These are phyloP conservation scores for Boletus sp. DNA, from an alignment of 768 basidiomycete species.

Conservation along the genomic window DNA sequence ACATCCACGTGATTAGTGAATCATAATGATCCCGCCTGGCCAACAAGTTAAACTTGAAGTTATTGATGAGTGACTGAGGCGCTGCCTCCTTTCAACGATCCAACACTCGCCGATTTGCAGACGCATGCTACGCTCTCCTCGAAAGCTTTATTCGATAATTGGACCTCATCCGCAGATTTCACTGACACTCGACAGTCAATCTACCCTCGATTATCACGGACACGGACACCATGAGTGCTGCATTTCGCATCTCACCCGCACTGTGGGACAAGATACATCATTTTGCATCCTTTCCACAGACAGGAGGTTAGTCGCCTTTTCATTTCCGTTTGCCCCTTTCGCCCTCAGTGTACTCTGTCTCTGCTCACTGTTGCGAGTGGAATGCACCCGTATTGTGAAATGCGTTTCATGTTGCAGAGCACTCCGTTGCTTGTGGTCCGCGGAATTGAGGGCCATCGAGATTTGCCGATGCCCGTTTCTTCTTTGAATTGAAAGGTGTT, in stretches of 20 bases:
- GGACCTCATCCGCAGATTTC: background rate
- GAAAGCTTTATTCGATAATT: background rate
- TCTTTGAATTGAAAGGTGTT: background rate
- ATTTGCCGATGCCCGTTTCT: background rate
- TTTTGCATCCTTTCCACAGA: constrained; percentile 90
- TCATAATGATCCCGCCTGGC: too few relatives aligned
- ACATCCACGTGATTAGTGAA: background rate
- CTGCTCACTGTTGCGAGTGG: background rate
- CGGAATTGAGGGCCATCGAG: background rate
- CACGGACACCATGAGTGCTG: constrained; percentile 33
- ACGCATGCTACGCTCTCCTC: constrained; percentile 6
- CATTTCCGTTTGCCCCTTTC: background rate
- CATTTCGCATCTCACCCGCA: constrained; percentile 70
- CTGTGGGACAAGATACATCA: constrained; percentile 92
- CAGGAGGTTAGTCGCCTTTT: constrained; percentile 59
- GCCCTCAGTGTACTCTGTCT: too few relatives aligned
- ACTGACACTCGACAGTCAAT: background rate
- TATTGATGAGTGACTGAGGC: background rate
- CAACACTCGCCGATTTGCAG: background rate
- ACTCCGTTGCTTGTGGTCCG: background rate
- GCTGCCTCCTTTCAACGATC: background rate
- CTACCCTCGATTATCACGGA: background rate
- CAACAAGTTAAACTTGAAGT: too few relatives aligned
- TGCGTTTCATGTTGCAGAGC: background rate
- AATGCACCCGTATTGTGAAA: background rate